Evolutionary conservation across 2,329 filamentous ascomycete species (phyloP), one percentile per base, ranked within the genome.

Genomic region (Fusarium sp.): DNA sequence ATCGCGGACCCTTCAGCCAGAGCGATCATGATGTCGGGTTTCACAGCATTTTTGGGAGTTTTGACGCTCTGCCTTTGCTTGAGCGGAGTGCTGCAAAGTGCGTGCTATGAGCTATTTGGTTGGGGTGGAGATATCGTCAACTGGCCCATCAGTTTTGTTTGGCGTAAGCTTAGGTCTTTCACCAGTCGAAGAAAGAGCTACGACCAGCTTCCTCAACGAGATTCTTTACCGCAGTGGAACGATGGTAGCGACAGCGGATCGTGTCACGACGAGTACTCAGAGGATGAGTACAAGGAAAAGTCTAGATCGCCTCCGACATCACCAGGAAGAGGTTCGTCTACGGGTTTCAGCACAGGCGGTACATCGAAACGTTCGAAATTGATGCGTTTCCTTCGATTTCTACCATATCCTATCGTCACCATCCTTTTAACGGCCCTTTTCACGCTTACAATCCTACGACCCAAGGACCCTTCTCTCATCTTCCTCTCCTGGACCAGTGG

Each of bases 401-500:
- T 71, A 8, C 59, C 72, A 0, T 74, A 75, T 41, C 57, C 72
- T 1, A 18, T 75, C 6, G 67, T 77, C 46, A 63, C 57, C 23
- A 63, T 73, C 40, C 62, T 72, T 3, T 62, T 78, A 16, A 67
- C 72, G 6, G 70, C 67, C 6, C 77, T 77, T 36, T 61, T 70
- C 38, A 67, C 70, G 11, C 51, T 75, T 9, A 56, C 65, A 2
- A 13, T 76, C 1, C 15, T 77, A 12, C 72, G 78, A n/a, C 78
- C 78, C 2, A 62, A 69, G 36, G 78, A 80, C 23, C 69, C 72
- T 30, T 77, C 78, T 4, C 53, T 80, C 28, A 75, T 70, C 1
- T 79, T 79, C 56, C 71, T 80, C 42, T 80, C 78, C 0, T 80
- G 78, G 78, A 80, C 78, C 0, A 69, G 73, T 7, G 72, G 72